phyloP scores from a whole-genome alignment of 2,329 filamentous ascomycete species.

The Nemania sp. region DNA sequence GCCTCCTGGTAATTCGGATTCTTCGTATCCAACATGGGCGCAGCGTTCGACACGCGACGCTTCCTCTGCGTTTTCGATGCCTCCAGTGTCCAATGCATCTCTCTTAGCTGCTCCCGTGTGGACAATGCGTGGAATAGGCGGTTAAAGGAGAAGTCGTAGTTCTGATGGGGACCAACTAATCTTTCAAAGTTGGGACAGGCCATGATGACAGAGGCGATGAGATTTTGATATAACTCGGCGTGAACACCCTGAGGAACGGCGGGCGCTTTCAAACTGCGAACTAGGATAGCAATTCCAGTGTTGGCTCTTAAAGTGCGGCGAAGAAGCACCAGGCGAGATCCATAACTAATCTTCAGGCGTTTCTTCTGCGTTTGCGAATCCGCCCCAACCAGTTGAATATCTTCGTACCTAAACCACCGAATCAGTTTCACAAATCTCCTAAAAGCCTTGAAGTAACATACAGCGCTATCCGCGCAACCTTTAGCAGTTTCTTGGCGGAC shows the following conservation, averaged over 20 bases:
- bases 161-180: conserved; percentile 65
- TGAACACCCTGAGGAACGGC: conserved; percentile 57
- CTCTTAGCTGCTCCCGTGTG: conserved; percentile 65
- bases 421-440: conserved; percentile 16
- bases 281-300: conserved; percentile 64
- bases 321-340: conserved; percentile 66
- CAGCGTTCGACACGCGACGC: conserved; percentile 49
- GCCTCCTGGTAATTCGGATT: conserved; percentile 47
- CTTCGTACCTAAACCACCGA: conserved; percentile 60
- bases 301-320: conserved; percentile 68
- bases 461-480: conserved; percentile 63
- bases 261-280: conserved; percentile 69
- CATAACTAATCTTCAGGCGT: conserved; percentile 65
- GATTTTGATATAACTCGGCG: conserved; percentile 65
- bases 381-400: conserved; percentile 69
- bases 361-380: conserved; percentile 69
- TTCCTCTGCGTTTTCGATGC: conserved; percentile 53
- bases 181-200: conserved; percentile 73
- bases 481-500: conserved; percentile 64
- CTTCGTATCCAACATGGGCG: conserved; percentile 42
- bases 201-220: conserved; percentile 72
- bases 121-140: conserved; percentile 70
- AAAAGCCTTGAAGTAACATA: conserved; percentile 52
- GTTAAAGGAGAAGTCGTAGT: conserved; percentile 68
- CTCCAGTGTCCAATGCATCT: conserved; percentile 71